Evolutionary conservation across 192 early-diverging fungal species (phyloP).

Genomic region (Backusella tuberculispora): DNA sequence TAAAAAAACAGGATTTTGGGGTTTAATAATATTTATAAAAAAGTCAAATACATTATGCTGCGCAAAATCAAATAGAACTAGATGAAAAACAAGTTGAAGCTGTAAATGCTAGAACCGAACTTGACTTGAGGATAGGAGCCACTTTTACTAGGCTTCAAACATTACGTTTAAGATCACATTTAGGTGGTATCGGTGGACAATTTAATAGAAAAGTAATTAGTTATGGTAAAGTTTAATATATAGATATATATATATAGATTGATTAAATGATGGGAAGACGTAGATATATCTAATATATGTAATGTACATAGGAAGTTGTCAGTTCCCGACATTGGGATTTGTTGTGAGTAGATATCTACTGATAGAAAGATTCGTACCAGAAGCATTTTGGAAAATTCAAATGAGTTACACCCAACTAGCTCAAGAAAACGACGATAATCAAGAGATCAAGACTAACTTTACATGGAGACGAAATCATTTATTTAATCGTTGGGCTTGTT

Average conservation of each 20-base stretch:
- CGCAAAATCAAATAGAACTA: conserved; percentile 69
- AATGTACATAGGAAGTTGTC: conserved; percentile 73
- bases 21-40: neutral
- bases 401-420: conserved; percentile 33
- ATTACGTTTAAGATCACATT: conserved; percentile 59
- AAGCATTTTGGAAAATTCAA: conserved; percentile 89
- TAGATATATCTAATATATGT: neutral
- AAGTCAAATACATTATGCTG: conserved; percentile 80
- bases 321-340: conserved; percentile 97
- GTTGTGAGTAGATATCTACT: conserved; percentile 85
- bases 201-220: conserved; percentile 67
- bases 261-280: no score
- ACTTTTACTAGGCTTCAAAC: conserved; percentile 95
- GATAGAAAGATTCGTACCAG: conserved; percentile 81
- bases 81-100: conserved; percentile 78
- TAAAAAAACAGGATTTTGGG: neutral
- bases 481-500: conserved; percentile 75
- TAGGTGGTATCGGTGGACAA: conserved; percentile 48
- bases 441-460: conserved; percentile 51
- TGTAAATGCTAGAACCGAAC: conserved; percentile 82
- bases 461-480: conserved; percentile 73
- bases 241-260: neutral
- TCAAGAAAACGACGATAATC: neutral
- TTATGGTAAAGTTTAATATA: conserved; percentile 63
- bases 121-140: conserved; percentile 92